phyloP scores from a whole-genome alignment of 257 asterid genomes.

The Perilla frutescens region DNA sequence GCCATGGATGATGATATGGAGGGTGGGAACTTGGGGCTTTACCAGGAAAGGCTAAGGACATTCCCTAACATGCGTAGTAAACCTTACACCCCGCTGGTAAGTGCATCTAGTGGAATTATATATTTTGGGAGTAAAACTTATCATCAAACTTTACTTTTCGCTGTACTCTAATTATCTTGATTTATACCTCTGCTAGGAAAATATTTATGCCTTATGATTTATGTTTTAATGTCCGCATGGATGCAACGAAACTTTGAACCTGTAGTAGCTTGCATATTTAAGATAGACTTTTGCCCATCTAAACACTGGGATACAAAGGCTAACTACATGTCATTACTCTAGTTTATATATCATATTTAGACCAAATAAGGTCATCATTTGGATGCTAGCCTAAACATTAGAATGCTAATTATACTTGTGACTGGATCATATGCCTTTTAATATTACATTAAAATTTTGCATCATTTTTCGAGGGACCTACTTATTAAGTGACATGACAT shows the following conservation, averaged over 20 bases:
- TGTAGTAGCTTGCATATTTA: slow-evolving; percentile 7
- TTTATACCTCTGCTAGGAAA: not conserved
- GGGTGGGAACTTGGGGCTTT: slow-evolving; percentile 77
- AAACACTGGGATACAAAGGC: slow-evolving; percentile 15
- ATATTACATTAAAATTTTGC: not conserved
- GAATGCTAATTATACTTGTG: slow-evolving; percentile 11
- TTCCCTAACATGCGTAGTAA: slow-evolving; percentile 90
- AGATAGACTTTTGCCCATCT: not conserved
- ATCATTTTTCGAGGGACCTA: slow-evolving; percentile 11
- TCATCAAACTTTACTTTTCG: slow-evolving; percentile 18
- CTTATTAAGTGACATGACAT: not conserved
- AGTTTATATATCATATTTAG: slow-evolving; percentile 18
- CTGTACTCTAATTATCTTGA: slow-evolving; percentile 1
- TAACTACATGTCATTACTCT: not conserved
- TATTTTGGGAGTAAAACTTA: not conserved
- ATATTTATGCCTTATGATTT: slow-evolving; percentile 15
- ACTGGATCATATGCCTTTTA: slow-evolving; percentile 8
- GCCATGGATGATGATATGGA: slow-evolving; percentile 93
- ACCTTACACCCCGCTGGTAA: slow-evolving; percentile 86
- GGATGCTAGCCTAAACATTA: slow-evolving; percentile 5
- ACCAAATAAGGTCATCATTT: not conserved
- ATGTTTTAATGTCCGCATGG: slow-evolving; percentile 7
- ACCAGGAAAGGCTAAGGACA: slow-evolving; percentile 76
- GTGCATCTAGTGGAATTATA: slow-evolving; percentile 35
- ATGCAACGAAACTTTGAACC: slow-evolving; percentile 9